phyloP scores from a whole-genome alignment of 176 grass and related monocot genomes.

The Zizania latifolia region DNA sequence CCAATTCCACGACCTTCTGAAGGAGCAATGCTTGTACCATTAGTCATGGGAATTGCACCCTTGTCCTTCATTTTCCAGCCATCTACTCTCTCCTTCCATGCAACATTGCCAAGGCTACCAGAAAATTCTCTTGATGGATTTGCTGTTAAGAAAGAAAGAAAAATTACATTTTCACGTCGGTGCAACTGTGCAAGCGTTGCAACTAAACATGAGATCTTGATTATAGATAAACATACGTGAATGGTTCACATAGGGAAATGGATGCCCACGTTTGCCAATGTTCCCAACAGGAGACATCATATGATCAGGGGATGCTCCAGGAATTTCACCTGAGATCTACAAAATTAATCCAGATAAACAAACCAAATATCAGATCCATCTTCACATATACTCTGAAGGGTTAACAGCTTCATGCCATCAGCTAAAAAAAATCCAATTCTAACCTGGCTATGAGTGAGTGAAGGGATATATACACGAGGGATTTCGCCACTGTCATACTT shows the following conservation, averaged over 20 bases:
- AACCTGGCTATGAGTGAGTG: slow-evolving; percentile 81
- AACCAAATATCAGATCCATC: background rate
- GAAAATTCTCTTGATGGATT: slow-evolving; percentile 94
- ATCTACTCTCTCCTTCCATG: slow-evolving; percentile 99
- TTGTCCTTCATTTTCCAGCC: slow-evolving; percentile 99
- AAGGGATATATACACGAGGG: slow-evolving; percentile 67
- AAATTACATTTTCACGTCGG: slow-evolving; percentile 11
- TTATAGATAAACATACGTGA: slow-evolving; percentile 48
- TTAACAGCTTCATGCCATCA: background rate
- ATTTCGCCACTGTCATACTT: slow-evolving; percentile 99
- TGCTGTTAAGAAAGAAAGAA: slow-evolving; percentile 38
- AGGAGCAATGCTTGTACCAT: slow-evolving; percentile 89
- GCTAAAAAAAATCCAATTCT: background rate
- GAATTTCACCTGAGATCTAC: slow-evolving; percentile 81
- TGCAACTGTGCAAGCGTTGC: background rate
- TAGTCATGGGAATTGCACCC: slow-evolving; percentile 73
- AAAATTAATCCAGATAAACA: slow-evolving; percentile 15
- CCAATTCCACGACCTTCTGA: slow-evolving; percentile 74
- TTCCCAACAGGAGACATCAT: slow-evolving; percentile 82
- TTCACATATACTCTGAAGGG: background rate
- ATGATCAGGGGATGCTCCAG: slow-evolving; percentile 79
- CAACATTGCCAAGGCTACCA: slow-evolving; percentile 84
- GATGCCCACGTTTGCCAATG: slow-evolving; percentile 70
- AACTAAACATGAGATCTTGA: background rate
- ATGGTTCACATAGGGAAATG: slow-evolving; percentile 66